Base-by-base conservation (phyloP, 139 green algal genomes). In the Chlamydomonas incerta region DNA sequence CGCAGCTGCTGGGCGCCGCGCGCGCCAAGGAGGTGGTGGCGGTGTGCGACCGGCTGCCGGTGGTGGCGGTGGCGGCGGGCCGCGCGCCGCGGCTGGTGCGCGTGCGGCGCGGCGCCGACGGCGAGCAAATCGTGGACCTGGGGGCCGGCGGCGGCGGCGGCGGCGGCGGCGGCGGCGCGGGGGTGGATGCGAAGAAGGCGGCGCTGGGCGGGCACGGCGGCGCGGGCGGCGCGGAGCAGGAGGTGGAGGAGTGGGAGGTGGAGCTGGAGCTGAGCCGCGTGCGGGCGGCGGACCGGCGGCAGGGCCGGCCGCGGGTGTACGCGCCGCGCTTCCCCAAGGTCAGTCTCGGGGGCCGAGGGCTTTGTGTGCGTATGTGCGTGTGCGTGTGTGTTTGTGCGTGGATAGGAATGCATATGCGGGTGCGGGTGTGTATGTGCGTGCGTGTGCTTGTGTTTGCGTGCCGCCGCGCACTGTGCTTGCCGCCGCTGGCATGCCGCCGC, bases 301-400 rank as follows among this genome's bases (percentile, higher is more conserved):
- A 17, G 31, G 65, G 77, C 67, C 72, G 87, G 72, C 90, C 92
- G 0, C 84, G 93, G 15, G 94, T 93, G 24, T 97, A 96, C 77
- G 92, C 94, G 10, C 96, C 96, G 0, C 90, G 90, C 31, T 98
- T 98, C 74, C 94, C 95, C 63, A 98, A 98, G 93, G 94, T 91
- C 46, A 24, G 87, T 34, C n/a, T n/a, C 0, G 29, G 26, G n/a
- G 41, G 28, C 6, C 26, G 29, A 35, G 34, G 57, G 58, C 20
- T 10, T 10, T 10, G 50, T 57, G 10, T 57, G 50, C 50, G 14
- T 10, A 20, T 57, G 50, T 10, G n/a, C n/a, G n/a, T n/a, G n/a
- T n/a, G n/a, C n/a, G n/a, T n/a, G n/a, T n/a, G n/a, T n/a, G n/a
- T n/a, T n/a, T n/a, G n/a, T n/a, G n/a, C n/a, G 41, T 50, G 41